phyloP scores from a whole-genome alignment of 2,329 filamentous ascomycete genomes.

The Verticillium klebahnii region DNA sequence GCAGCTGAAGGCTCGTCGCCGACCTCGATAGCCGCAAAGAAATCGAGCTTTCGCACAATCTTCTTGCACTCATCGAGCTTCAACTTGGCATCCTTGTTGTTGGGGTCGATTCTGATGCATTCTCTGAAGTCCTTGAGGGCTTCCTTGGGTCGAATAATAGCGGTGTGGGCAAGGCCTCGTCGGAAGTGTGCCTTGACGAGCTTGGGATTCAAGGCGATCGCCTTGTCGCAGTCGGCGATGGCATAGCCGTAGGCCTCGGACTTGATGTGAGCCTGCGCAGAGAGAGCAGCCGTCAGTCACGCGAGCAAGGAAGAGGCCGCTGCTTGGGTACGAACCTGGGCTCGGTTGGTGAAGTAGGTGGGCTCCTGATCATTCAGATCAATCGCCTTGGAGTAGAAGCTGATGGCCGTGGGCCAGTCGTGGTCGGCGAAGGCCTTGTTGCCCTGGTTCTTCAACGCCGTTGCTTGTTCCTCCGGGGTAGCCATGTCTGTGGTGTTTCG shows the following conservation, averaged over 20 bases:
- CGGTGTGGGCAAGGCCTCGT: slow-evolving; percentile 84
- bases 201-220: slow-evolving; percentile 80
- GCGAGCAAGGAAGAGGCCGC: slow-evolving; percentile 24
- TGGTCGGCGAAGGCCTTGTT: slow-evolving; percentile 89
- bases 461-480: slow-evolving; percentile 59
- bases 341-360: slow-evolving; percentile 90
- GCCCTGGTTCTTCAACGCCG: slow-evolving; percentile 85
- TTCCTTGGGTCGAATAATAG: slow-evolving; percentile 83
- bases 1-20: slow-evolving; percentile 88
- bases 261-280: slow-evolving; percentile 79
- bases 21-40: slow-evolving; percentile 92
- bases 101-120: slow-evolving; percentile 80
- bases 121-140: slow-evolving; percentile 89
- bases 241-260: slow-evolving; percentile 93
- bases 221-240: slow-evolving; percentile 83
- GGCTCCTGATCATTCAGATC: slow-evolving; percentile 77
- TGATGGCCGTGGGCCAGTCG: slow-evolving; percentile 78
- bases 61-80: slow-evolving; percentile 93
- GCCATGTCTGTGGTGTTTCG: slow-evolving; percentile 27
- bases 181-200: slow-evolving; percentile 97
- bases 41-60: slow-evolving; percentile 85
- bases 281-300: slow-evolving; percentile 37
- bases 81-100: slow-evolving; percentile 84
- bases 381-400: slow-evolving; percentile 85
- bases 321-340: slow-evolving; percentile 62